Evolutionary conservation across 2,329 filamentous ascomycete species (phyloP), one percentile per base, ranked within the genome.

Genomic region (Hypomyces perniciosus): DNA sequence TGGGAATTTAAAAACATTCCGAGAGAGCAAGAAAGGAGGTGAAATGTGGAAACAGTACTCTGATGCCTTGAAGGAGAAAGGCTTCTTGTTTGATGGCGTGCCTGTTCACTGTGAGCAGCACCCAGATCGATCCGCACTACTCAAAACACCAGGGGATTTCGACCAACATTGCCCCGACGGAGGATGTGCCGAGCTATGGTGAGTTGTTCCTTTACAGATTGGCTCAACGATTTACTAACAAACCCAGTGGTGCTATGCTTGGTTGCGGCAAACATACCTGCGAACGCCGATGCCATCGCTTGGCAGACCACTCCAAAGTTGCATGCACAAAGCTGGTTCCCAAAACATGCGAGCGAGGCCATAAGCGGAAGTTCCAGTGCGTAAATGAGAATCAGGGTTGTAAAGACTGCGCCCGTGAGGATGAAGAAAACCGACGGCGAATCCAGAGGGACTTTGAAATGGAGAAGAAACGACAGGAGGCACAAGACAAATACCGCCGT

Each of bases 1-100:
- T 40, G 85, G 86, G 0, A 88, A 88, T 59, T 75, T 81, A 49
- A 67, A 78, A 0, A 90, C 86, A 0, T 90, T 89, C 56, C 73
- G 80, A 59, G 68, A 71, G 2, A 79, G 83, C 1, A 72, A 70
- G 37, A 63, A 60, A 12, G 64, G 62, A 1, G 51, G 57, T 0
- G 49, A 57, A 0, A 65, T 77, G 0, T 90, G 85, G 85, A 56
- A 56, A 0, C 72, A 72, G 0, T 77, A 87, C 26, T 78, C 89
- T 37, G 65, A 79, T 0, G 61, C 74, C 0, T 57, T 90, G 20
- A 80, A 78, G 46, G 57, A 68, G 0, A 69, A 73, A 1, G 68
- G 70, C 0, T 73, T 78, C 40, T 57, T 88, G 1, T 78, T 80
- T 45, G 76, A 84, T 48, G 85, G 84, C 0, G 64, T 88, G 0